Conservation (phyloP, 257 asterid genomes). For the Petunia secreta region DNA sequence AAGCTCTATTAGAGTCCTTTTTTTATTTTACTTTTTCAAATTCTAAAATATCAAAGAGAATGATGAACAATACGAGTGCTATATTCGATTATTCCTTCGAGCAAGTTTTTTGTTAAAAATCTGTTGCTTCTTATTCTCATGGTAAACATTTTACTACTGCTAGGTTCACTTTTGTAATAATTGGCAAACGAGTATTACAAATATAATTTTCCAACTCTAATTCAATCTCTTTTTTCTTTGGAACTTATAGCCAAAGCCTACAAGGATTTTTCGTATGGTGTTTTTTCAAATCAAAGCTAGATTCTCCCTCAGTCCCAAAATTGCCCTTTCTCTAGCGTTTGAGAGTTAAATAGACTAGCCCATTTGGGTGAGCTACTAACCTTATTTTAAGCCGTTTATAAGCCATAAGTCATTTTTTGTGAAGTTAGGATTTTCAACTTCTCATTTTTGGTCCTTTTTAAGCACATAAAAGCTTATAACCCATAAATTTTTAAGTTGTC, state of each 20-base stretch:
- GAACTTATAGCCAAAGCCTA: too few species aligned
- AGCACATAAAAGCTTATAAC: too few species aligned
- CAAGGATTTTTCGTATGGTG: neutral
- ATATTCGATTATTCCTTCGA: neutral
- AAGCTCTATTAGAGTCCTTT: neutral
- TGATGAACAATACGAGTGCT: neutral
- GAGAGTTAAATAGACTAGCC: neutral
- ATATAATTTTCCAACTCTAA: too few species aligned
- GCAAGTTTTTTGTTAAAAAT: neutral
- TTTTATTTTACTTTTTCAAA: too few species aligned
- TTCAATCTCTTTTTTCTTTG: too few species aligned
- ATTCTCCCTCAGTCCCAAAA: neutral
- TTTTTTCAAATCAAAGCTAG: neutral
- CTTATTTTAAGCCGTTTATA: too few species aligned
- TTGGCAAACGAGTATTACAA: neutral
- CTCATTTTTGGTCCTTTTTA: too few species aligned
- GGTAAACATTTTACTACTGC: neutral
- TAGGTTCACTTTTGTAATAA: neutral
- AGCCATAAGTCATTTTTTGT: too few species aligned
- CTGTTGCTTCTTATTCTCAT: neutral
- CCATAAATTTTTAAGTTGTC: too few species aligned
- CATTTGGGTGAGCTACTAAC: too few species aligned
- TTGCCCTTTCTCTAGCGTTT: neutral
- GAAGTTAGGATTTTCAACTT: too few species aligned
- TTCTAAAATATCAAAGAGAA: neutral